Percentiles rank a stretch among this genome's conserved stretches.
phyloP scores from a whole-genome alignment of 805 yeast genomes.

The Saccharomycopsis babjevae region DNA sequence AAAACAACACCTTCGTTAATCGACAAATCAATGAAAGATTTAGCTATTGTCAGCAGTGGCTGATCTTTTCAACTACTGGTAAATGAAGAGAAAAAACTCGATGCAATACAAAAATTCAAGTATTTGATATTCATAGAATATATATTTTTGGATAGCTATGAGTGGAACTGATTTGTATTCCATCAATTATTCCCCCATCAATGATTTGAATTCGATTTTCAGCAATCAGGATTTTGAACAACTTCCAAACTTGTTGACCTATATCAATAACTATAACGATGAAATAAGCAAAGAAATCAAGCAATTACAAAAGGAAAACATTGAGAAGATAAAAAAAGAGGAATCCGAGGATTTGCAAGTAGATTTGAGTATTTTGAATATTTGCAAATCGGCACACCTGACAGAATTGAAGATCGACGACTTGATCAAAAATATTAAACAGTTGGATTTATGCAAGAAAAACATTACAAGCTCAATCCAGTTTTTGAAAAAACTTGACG shows the following conservation, averaged over 20 bases:
- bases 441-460: conserved; percentile 71
- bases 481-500: conserved; percentile 74
- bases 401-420: conserved; percentile 54
- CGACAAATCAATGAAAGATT: too few species aligned
- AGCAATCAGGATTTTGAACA: conserved; percentile 40
- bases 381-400: conserved; percentile 37
- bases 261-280: conserved; percentile 41
- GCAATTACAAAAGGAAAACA: conserved; percentile 19
- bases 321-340: neutral
- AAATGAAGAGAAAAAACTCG: too few species aligned
- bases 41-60: too few species aligned
- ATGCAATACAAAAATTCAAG: too few species aligned
- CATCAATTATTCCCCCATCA: conserved; percentile 40
- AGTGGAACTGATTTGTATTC: conserved; percentile 20
- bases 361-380: conserved; percentile 32
- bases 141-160: conserved; percentile 19
- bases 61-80: neutral
- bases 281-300: conserved; percentile 38
- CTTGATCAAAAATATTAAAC: conserved; percentile 71
- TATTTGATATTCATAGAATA: neutral
- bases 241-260: conserved; percentile 39
- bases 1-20: too few species aligned
- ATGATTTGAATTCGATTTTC: conserved; percentile 43
- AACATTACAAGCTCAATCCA: conserved; percentile 82
- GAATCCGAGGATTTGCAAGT: conserved; percentile 22